Base-by-base conservation (phyloP, 2,329 filamentous ascomycete species). In the Aspergillus sojae region DNA sequence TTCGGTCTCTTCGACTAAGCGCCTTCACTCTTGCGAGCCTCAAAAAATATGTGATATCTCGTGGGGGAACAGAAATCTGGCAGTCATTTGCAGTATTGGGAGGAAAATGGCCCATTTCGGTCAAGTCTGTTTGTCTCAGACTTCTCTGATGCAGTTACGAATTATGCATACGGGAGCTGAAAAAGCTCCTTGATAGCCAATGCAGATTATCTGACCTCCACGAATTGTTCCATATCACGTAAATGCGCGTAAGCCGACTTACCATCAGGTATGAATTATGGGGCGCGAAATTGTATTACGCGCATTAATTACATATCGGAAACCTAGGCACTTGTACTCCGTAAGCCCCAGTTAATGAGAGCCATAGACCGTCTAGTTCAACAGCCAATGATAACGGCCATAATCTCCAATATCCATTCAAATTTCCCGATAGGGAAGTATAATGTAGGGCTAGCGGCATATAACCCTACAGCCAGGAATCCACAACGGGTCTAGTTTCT, bases 1-100 rank as follows among this genome's bases (percentile, higher is more conserved):
- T 87, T 86, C 80, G 88, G 88, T 86, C 86, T 90, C 66, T 89
- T 90, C 85, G 88, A 89, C 82, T 83, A 82, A 81, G 70, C 72
- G 73, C 66, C 53, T 70, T 71, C 60, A 55, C 43, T 59, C 61
- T 28, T 55, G 43, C 62, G 61, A 66, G 71, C 71, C 69, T 76
- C 70, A 74, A 77, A 78, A 70, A 65, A 61, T 58, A 39, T 67
- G 67, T 75, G 85, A 82, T 84, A 89, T 85, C 89, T 88, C 82
- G 88, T 90, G 83, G 89, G 90, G 81, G 89, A 90, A 79, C 66
- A 72, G 74, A 70, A 64, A 65, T 75, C 73, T 76, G 73, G 70
- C 69, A 69, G 69, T 70, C 71, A 68, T 70, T 62, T 70, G 68
- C 74, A 70, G 66, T 69, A 68, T 70, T 70, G 72, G 68, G 72